Evolutionary conservation across 2,329 filamentous ascomycete species (phyloP).

Genomic region (Fragosphaeria purpurea): DNA sequence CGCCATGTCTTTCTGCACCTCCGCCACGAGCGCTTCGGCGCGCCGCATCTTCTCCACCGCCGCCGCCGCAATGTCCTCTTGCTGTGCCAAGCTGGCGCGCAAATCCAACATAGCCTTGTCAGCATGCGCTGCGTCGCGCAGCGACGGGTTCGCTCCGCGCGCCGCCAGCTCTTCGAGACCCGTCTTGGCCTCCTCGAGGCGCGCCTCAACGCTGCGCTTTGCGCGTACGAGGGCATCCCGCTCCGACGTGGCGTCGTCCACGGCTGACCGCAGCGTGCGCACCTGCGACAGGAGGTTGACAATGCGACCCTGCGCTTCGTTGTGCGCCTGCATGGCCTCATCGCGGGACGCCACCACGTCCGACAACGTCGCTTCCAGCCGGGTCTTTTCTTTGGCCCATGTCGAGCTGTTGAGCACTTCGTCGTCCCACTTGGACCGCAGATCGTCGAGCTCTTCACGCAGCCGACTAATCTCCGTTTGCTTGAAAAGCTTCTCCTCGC

Average conservation of each 20-base stretch:
- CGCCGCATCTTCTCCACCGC: slow-evolving; percentile 96
- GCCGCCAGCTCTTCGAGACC: slow-evolving; percentile 80
- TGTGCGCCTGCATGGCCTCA: slow-evolving; percentile 85
- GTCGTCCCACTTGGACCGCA: slow-evolving; percentile 95
- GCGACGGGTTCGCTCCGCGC: slow-evolving; percentile 72
- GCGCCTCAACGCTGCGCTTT: slow-evolving; percentile 78
- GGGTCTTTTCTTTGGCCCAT: slow-evolving; percentile 95
- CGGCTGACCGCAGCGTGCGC: slow-evolving; percentile 66
- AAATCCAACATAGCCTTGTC: slow-evolving; percentile 73
- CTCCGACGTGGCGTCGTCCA: slow-evolving; percentile 79
- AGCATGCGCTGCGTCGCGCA: slow-evolving; percentile 79
- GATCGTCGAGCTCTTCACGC: slow-evolving; percentile 90
- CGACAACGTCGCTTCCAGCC: slow-evolving; percentile 79
- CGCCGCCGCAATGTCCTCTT: slow-evolving; percentile 84
- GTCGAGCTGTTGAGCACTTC: slow-evolving; percentile 96
- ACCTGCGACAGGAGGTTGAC: slow-evolving; percentile 86
- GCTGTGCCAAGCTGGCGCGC: slow-evolving; percentile 78
- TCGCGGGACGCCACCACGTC: slow-evolving; percentile 87
- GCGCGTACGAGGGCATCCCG: slow-evolving; percentile 77
- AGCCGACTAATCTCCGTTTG: slow-evolving; percentile 79
- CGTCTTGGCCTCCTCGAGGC: slow-evolving; percentile 77
- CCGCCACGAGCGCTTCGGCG: slow-evolving; percentile 74
- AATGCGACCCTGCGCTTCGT: slow-evolving; percentile 88
- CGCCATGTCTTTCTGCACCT: slow-evolving; percentile 88
- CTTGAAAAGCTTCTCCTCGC: slow-evolving; percentile 78